phyloP scores from a whole-genome alignment of 768 basidiomycete genomes.

The Psilocybe subaeruginosa region DNA sequence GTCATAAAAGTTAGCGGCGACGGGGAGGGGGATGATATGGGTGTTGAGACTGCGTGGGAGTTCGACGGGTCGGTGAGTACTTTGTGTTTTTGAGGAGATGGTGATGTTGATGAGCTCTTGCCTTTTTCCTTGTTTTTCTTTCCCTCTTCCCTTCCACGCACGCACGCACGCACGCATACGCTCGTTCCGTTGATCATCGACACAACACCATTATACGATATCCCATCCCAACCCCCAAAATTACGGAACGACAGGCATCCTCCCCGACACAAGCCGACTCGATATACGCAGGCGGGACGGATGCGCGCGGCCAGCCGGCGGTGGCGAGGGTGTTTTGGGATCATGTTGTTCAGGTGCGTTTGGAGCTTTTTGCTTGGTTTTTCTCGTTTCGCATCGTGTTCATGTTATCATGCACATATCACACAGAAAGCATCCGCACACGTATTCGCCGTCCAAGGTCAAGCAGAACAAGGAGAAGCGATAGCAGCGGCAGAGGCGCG shows the following conservation, averaged over 20 bases:
- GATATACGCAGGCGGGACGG: background rate
- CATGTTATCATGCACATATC: too few species aligned
- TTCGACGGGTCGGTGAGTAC: background rate
- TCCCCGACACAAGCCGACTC: background rate
- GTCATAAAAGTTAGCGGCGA: slow-evolving; percentile 45
- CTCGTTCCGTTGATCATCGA: too few species aligned
- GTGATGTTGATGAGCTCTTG: too few species aligned
- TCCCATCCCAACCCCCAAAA: too few species aligned
- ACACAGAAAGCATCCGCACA: slow-evolving; percentile 60
- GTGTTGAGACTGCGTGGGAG: slow-evolving; percentile 46
- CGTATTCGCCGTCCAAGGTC: slow-evolving; percentile 45
- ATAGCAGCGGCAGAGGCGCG: background rate
- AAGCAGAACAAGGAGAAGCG: background rate
- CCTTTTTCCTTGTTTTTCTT: too few species aligned
- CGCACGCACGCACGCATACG: too few species aligned
- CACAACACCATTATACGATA: too few species aligned
- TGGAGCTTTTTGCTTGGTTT: too few species aligned
- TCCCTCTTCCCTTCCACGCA: too few species aligned
- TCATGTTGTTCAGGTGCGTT: background rate
- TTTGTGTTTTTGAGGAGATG: too few species aligned
- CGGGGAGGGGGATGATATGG: slow-evolving; percentile 51
- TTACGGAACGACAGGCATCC: too few species aligned
- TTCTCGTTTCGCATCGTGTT: too few species aligned
- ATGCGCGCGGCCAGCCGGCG: background rate
- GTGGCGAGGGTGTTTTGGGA: background rate